These are phyloP conservation scores for Raphidocelis subcapitata DNA, from an alignment of 139 green algal species.

Conservation along the genomic window DNA sequence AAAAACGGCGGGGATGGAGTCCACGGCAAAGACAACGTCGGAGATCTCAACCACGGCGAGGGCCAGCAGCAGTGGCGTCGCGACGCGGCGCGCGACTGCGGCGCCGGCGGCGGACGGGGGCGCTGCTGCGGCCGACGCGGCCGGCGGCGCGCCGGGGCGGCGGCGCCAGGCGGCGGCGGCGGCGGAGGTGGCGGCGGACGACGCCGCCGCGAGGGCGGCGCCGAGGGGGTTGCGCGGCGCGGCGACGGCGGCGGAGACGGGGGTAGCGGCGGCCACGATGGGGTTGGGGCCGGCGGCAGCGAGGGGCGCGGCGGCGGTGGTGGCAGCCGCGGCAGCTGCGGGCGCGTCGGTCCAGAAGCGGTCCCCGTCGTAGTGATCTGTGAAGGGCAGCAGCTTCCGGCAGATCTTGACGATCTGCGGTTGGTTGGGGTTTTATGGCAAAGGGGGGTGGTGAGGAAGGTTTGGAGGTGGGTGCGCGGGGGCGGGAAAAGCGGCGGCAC, in stretches of 20 bases:
- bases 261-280: too few relatives aligned
- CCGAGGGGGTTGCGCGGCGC: too few relatives aligned
- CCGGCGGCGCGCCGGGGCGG: not conserved
- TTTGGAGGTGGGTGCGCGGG: too few relatives aligned
- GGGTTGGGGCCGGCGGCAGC: too few relatives aligned
- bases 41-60: constrained; percentile 92
- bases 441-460: too few relatives aligned
- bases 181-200: too few relatives aligned
- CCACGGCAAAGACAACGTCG: constrained; percentile 96
- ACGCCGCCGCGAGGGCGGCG: too few relatives aligned
- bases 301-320: too few relatives aligned
- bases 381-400: constrained; percentile 64
- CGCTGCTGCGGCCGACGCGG: not conserved
- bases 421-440: too few relatives aligned
- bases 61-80: constrained; percentile 91
- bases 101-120: not conserved
- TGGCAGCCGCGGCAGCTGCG: not conserved
- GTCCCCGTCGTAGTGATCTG: constrained; percentile 82
- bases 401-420: constrained; percentile 78
- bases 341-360: constrained; percentile 83
- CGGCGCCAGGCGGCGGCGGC: too few relatives aligned
- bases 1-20: constrained; percentile 82
- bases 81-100: constrained; percentile 23
- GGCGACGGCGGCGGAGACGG: too few relatives aligned
- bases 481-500: too few relatives aligned